Conservation (phyloP, 257 asterid species). For the Sherardia arvensis region DNA sequence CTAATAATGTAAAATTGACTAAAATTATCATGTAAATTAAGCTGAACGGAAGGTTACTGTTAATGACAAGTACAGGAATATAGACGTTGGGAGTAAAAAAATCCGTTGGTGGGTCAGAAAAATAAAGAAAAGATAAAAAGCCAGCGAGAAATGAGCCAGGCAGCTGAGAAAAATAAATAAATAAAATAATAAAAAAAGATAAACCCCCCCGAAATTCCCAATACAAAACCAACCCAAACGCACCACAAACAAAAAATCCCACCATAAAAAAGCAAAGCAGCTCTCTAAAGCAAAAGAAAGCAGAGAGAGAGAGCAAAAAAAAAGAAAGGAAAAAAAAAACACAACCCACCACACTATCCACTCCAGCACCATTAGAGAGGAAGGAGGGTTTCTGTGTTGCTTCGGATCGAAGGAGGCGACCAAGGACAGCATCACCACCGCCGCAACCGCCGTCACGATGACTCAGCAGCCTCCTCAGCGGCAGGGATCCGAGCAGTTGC, state of each 20-base stretch:
- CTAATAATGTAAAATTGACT: no score
- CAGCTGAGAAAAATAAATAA: constrained; percentile 17
- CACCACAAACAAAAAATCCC: constrained; percentile 11
- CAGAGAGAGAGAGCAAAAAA: constrained; percentile 21
- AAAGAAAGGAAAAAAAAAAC: constrained; percentile 19
- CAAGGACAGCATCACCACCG: background rate
- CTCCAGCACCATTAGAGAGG: constrained; percentile 17
- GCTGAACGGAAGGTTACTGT: background rate
- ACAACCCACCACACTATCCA: constrained; percentile 4
- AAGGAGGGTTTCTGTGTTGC: constrained; percentile 24
- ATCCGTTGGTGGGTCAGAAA: constrained; percentile 8
- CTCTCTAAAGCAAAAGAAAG: background rate
- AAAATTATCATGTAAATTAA: no score
- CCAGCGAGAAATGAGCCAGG: constrained; percentile 33
- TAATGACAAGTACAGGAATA: background rate
- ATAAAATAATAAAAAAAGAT: background rate
- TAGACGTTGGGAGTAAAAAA: background rate
- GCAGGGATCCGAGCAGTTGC: constrained; percentile 51
- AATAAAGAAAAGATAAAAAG: constrained; percentile 13
- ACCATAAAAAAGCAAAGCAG: constrained; percentile 17
- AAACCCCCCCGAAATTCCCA: background rate
- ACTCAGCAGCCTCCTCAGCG: constrained; percentile 45
- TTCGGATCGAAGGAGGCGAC: background rate
- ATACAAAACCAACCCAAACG: constrained; percentile 1
- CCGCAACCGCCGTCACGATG: constrained; percentile 18